Evolutionary conservation across 2,329 filamentous ascomycete species (phyloP), one percentile per base, ranked within the genome.

Genomic region (Fusarium equiseti): DNA sequence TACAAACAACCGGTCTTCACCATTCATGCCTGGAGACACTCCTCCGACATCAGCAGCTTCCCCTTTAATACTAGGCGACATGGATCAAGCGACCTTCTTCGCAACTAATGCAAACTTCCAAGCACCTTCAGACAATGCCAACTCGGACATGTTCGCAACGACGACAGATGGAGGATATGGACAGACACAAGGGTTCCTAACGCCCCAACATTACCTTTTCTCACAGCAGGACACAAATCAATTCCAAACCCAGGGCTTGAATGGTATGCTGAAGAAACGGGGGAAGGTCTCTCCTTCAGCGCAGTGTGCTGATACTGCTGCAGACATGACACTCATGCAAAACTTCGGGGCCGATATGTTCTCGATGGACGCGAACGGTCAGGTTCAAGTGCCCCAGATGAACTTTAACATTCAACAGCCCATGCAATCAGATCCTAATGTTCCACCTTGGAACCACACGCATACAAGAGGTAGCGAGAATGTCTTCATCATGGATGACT

Each of bases 381-480:
- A 78, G 48, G 50, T 78, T 38, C 76, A 79, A 52, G 59, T 78
- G 3, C 66, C 79, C 29, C 70, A 70, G 43, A 60, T 67, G 18
- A 77, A 81, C 42, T 74, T 85, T 27, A 77, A 77, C 48, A 81
- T 83, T n/a, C 78, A 80, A 9, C 75, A 79, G 40, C 76, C 78
- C 2, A 78, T 81, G 52, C 81, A 81, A 50, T 77, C 78, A 27
- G 75, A 76, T 27, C 71, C 74, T 59, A 76, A 83, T 56, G 79
- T 80, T 20, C 77, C 79, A 8, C 80, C 84, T 38, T 87, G 85
- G 85, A 79, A 80, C 48, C 79, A 81, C 4, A 76, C 80, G 5
- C 79, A 78, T 31, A 70, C 82, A 3, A 76, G 67, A 35, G 71
- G 49, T 5, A 61, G 76, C 15, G 76, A 77, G 15, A 77, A 76